A percentile compares a stretch with the other conserved stretches of the same genome.
These are phyloP conservation scores for Nidula microcarpa DNA, from an alignment of 768 basidiomycete genomes.

Conservation along the genomic window DNA sequence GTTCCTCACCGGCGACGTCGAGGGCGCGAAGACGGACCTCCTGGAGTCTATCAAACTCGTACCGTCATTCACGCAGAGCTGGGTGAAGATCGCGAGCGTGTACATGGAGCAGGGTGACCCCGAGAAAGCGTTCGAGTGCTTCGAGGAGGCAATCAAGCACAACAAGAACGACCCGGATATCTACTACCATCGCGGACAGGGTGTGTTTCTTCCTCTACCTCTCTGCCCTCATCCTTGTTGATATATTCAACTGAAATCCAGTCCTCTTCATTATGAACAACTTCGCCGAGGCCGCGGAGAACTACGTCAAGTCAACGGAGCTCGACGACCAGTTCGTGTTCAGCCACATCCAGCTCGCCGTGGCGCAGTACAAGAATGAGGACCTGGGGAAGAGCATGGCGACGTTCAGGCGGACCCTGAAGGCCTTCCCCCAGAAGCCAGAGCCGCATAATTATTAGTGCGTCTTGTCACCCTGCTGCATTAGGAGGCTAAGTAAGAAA, in stretches of 20 bases:
- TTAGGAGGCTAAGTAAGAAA: not conserved
- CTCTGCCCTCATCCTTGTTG: not conserved
- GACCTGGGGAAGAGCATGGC: slow-evolving; percentile 81
- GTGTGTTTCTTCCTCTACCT: slow-evolving; percentile 31
- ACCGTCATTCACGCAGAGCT: slow-evolving; percentile 76
- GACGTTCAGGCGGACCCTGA: slow-evolving; percentile 82
- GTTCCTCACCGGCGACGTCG: slow-evolving; percentile 85
- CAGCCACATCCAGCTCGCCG: slow-evolving; percentile 95
- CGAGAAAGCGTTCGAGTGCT: slow-evolving; percentile 80
- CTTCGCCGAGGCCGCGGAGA: slow-evolving; percentile 78
- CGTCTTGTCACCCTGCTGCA: slow-evolving; percentile 18
- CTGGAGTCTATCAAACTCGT: slow-evolving; percentile 67
- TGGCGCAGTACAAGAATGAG: slow-evolving; percentile 92
- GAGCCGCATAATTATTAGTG: slow-evolving; percentile 97
- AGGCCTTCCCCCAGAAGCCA: slow-evolving; percentile 79
- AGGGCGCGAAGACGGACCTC: slow-evolving; percentile 80
- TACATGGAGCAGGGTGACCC: slow-evolving; percentile 94
- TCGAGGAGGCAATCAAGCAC: slow-evolving; percentile 82
- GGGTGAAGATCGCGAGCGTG: slow-evolving; percentile 96
- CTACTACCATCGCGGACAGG: slow-evolving; percentile 98
- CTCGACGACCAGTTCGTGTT: slow-evolving; percentile 91
- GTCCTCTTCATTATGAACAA: slow-evolving; percentile 96
- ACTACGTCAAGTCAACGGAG: slow-evolving; percentile 88
- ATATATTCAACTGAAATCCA: slow-evolving; percentile 17
- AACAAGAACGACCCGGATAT: slow-evolving; percentile 90